Base-by-base conservation (phyloP, 495 filamentous ascomycete genomes). In the Saxophila tyrrhenica region DNA sequence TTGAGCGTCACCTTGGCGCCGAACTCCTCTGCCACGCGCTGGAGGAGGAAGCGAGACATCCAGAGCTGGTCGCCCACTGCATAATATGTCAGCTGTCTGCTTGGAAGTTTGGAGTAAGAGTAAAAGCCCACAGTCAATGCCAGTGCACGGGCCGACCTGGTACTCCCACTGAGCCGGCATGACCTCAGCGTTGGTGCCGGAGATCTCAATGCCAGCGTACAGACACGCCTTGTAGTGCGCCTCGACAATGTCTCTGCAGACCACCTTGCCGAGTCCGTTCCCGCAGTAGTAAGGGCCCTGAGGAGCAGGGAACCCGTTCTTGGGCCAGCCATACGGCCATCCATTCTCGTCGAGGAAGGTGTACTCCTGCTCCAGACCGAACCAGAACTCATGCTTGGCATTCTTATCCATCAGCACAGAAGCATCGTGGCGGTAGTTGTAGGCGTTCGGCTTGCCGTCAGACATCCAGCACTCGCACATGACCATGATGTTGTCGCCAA, bases 261-360 rank as follows among this genome's bases (percentile, higher is more conserved):
- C 92, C 68, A 97, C 92, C 78, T 89, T 90, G 75, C 91, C 90
- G 65, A 88, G 86, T 60, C 92, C 92, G 58, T 95, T 89, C 82
- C 90, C 92, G 71, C 92, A 98, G 82, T 97, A 98, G 83, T 98
- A 98, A 50, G 90, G 89, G 59, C 92, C 92, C 74, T 98, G 94
- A 57, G 87, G 86, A 72, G 87, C 92, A 55, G 92, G 92, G 86
- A 84, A 98, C 73, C 94, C 94, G 65, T 85, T 85, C 75, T 80
- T 82, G 68, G 91, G 91, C 91, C 92, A 98, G 71, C 92, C 92
- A 67, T 92, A 89, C 22, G 92, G 92, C 72, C 86, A 84, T 67
- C 87, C 87, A 64, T 80, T 78, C 61, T 81, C 76, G 67, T 90
- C 91, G 64, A 96, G 88, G 42, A 95, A 81, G 39, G 89, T 94